Conservation (phyloP, 345 rosid species). For the Litchi chinensis region DNA sequence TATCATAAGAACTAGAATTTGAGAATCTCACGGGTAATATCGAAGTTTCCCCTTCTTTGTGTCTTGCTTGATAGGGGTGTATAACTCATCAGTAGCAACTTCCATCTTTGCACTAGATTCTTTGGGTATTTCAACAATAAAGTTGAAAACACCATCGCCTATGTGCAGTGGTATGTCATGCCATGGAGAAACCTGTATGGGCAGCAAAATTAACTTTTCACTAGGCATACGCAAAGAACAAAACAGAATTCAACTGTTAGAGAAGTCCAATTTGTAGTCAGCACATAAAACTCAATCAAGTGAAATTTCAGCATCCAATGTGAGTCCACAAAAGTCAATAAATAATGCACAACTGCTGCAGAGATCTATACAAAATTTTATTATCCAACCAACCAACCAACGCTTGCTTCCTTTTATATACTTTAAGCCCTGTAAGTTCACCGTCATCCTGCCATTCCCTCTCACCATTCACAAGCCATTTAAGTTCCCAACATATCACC, state of each 20-base stretch:
- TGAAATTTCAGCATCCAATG: background rate
- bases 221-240: background rate
- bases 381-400: background rate
- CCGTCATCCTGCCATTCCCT: background rate
- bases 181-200: conserved; percentile 85
- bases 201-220: conserved; percentile 1
- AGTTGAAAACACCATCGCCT: conserved; percentile 86
- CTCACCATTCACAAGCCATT: background rate
- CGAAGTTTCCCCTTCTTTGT: conserved; percentile 74
- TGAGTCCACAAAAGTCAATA: background rate
- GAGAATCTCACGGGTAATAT: conserved; percentile 64
- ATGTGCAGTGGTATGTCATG: conserved; percentile 84
- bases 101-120: conserved; percentile 98
- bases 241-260: background rate
- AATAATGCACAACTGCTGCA: background rate
- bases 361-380: background rate
- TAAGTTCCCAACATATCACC: background rate
- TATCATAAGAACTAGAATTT: background rate
- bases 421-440: background rate
- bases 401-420: background rate
- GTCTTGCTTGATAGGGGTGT: conserved; percentile 94
- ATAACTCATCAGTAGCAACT: conserved; percentile 88
- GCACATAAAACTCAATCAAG: background rate
- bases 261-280: background rate
- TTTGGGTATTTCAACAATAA: conserved; percentile 86